phyloP scores from a whole-genome alignment of 2,329 filamentous ascomycete species.

The Fusarium poae region DNA sequence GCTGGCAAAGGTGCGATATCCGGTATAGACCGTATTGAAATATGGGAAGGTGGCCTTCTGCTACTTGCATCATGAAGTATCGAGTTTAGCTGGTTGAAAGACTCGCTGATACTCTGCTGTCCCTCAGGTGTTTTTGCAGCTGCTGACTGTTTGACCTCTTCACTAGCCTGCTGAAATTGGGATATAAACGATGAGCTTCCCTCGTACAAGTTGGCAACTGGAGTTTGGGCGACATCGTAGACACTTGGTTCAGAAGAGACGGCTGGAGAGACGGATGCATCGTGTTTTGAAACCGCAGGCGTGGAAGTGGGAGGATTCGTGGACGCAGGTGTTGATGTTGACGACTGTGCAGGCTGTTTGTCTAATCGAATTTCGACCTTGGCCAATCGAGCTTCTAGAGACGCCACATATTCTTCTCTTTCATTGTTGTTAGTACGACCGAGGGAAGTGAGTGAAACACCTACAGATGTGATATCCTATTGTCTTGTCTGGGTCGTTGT shows the following conservation, averaged over 20 bases:
- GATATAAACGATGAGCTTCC: slow-evolving; percentile 39
- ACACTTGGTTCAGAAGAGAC: slow-evolving; percentile 11
- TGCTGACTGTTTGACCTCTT: slow-evolving; percentile 33
- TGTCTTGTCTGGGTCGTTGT: slow-evolving; percentile 22
- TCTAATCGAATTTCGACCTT: slow-evolving; percentile 27
- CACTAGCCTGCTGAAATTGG: slow-evolving; percentile 30
- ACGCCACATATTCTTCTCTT: slow-evolving; percentile 32
- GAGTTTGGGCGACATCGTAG: slow-evolving; percentile 4
- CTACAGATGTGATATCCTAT: slow-evolving; percentile 31
- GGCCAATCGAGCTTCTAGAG: slow-evolving; percentile 25
- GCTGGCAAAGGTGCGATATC: slow-evolving; percentile 20
- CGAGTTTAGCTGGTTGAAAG: slow-evolving; percentile 18
- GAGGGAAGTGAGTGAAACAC: accelerated
- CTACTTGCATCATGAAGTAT: slow-evolving; percentile 4
- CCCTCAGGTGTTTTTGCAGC: slow-evolving; percentile 27
- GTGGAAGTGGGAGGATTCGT: background rate
- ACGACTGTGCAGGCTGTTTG: background rate
- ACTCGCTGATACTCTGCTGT: slow-evolving; percentile 32
- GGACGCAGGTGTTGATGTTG: background rate
- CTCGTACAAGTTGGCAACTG: slow-evolving; percentile 20
- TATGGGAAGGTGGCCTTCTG: background rate
- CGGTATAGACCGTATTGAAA: slow-evolving; percentile 1
- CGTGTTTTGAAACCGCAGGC: background rate
- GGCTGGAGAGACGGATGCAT: slow-evolving; percentile 4
- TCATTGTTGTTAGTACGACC: background rate